Evolutionary conservation across 2,329 filamentous ascomycete genomes (phyloP).

Genomic region (Ceratocystis colombiana): DNA sequence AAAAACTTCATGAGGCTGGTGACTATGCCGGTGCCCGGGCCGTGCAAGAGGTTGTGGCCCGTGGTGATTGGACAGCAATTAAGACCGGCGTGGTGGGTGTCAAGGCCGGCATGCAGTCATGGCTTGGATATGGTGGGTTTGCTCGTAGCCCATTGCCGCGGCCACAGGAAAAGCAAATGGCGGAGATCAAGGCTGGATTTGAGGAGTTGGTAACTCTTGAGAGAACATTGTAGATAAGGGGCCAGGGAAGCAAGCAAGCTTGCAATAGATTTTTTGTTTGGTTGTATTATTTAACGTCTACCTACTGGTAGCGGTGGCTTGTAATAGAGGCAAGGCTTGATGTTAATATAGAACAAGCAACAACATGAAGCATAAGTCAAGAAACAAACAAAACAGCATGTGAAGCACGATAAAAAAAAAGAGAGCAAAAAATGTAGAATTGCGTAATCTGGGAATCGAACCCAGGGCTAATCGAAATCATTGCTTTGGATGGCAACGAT

Average conservation of each 20-base stretch:
- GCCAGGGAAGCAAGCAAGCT: too few relatives aligned
- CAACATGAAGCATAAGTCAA: background rate
- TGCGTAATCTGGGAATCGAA: constrained; percentile 8
- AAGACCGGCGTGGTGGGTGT: constrained; percentile 42
- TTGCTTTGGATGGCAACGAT: background rate
- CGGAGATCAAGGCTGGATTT: constrained; percentile 34
- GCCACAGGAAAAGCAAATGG: constrained; percentile 32
- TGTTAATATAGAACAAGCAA: too few relatives aligned
- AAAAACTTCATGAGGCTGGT: constrained; percentile 32
- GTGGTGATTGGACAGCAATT: constrained; percentile 40
- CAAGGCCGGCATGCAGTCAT: constrained; percentile 38
- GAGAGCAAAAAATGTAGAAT: background rate
- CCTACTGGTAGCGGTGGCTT: too few relatives aligned
- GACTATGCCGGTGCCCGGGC: constrained; percentile 32
- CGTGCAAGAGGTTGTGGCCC: constrained; percentile 37
- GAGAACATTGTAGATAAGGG: constrained; percentile 23
- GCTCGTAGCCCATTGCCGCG: constrained; percentile 35
- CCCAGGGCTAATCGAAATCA: constrained; percentile 13
- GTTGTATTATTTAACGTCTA: too few relatives aligned
- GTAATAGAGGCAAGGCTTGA: too few relatives aligned
- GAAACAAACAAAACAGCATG: background rate
- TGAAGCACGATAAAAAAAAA: background rate
- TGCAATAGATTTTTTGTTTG: too few relatives aligned
- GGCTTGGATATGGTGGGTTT: constrained; percentile 35
- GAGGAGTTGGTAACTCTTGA: constrained; percentile 32